phyloP scores from a whole-genome alignment of 441 rosid species.

The Biscutella laevigata region DNA sequence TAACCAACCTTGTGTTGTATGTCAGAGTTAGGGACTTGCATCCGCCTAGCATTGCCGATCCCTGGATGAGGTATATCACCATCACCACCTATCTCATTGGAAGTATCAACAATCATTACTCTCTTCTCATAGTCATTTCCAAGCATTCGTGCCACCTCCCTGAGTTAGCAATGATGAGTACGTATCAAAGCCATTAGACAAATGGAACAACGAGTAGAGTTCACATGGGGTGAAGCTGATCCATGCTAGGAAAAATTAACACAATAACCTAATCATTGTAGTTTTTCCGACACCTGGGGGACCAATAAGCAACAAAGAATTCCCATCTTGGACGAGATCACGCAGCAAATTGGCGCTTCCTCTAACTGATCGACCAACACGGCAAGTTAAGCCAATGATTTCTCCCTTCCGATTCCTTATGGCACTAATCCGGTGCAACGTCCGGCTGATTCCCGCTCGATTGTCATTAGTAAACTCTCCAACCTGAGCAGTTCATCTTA shows the following conservation, averaged over 20 bases:
- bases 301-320: constrained; percentile 76
- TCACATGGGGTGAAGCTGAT: not conserved
- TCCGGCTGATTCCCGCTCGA: constrained; percentile 82
- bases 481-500: constrained; percentile 39
- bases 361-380: constrained; percentile 78
- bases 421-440: constrained; percentile 80
- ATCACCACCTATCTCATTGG: constrained; percentile 97
- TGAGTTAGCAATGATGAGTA: constrained; percentile 18
- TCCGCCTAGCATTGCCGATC: constrained; percentile 85
- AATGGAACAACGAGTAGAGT: not conserved
- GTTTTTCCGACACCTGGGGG: constrained; percentile 97
- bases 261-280: constrained; percentile 70
- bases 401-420: constrained; percentile 65
- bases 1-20: constrained; percentile 74
- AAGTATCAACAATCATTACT: constrained; percentile 91
- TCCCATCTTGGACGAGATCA: constrained; percentile 70
- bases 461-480: constrained; percentile 87
- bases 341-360: constrained; percentile 69
- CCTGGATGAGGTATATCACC: constrained; percentile 96
- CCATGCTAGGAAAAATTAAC: not conserved
- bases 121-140: constrained; percentile 79
- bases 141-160: constrained; percentile 89
- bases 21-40: constrained; percentile 85
- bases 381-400: constrained; percentile 86
- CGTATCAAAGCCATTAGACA: not conserved